Percentiles rank a stretch among this genome's conserved stretches.
These are phyloP conservation scores for Eryngium alpinum DNA, from an alignment of 140 eudicot genomes.

Conservation along the genomic window DNA sequence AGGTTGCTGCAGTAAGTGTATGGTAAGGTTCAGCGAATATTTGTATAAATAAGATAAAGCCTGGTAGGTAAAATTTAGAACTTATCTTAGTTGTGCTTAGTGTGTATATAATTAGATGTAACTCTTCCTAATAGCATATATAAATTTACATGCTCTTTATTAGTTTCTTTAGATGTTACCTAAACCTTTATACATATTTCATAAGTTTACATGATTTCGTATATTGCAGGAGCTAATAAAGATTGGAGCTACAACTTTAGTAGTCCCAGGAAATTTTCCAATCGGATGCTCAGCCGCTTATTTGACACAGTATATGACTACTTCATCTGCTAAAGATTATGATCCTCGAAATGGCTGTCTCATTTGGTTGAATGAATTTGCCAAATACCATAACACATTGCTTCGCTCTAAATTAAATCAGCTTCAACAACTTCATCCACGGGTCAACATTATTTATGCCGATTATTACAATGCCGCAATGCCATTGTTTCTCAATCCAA, in stretches of 20 bases:
- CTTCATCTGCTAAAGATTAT: conserved; percentile 22
- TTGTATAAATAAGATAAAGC: too few relatives aligned
- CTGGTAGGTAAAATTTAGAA: too few relatives aligned
- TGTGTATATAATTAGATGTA: too few relatives aligned
- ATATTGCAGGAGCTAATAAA: conserved; percentile 36
- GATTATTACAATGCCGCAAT: conserved; percentile 58
- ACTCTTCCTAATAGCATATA: too few relatives aligned
- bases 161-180: too few relatives aligned
- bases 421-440: conserved; percentile 33
- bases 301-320: conserved; percentile 28
- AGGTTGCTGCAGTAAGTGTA: too few relatives aligned
- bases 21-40: too few relatives aligned
- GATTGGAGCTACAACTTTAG: conserved; percentile 36
- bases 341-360: conserved; percentile 53
- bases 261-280: conserved; percentile 60
- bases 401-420: conserved; percentile 29
- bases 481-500: conserved; percentile 33
- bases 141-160: too few relatives aligned
- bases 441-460: conserved; percentile 40
- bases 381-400: conserved; percentile 38
- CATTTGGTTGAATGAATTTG: conserved; percentile 31
- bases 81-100: too few relatives aligned
- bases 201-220: background rate
- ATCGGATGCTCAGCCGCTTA: conserved; percentile 49
- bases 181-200: too few relatives aligned